Percentiles rank a stretch among this genome's conserved stretches.
Evolutionary conservation across 140 eudicot genomes (phyloP).

Genomic region (Erigeron philadelphicus): DNA sequence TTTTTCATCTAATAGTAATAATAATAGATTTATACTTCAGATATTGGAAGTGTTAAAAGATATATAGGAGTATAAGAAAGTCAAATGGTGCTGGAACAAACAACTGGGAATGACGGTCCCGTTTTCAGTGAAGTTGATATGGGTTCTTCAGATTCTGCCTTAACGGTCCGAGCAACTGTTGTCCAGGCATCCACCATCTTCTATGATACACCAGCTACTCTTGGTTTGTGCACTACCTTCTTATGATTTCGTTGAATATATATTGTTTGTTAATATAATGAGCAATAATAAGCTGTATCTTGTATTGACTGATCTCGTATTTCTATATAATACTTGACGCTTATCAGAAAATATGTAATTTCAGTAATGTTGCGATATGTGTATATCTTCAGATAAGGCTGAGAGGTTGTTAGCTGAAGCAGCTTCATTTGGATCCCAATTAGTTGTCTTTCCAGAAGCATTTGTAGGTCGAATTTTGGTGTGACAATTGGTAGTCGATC

Average conservation of each 20-base stretch:
- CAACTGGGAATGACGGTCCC: constrained; percentile 37
- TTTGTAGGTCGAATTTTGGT: constrained; percentile 81
- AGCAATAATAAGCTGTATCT: neutral
- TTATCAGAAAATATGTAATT: neutral
- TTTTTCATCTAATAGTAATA: neutral
- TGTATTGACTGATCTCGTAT: neutral
- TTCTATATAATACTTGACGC: too few species aligned
- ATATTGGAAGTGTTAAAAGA: neutral
- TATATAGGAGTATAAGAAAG: constrained; percentile 8
- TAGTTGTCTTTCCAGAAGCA: constrained; percentile 98
- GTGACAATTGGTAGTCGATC: constrained; percentile 76
- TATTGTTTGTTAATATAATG: neutral
- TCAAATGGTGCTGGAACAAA: constrained; percentile 54
- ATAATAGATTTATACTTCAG: too few species aligned
- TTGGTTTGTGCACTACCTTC: constrained; percentile 42
- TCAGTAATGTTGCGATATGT: neutral
- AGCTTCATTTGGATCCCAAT: constrained; percentile 77
- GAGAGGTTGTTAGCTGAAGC: constrained; percentile 94
- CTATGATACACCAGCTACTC: constrained; percentile 95
- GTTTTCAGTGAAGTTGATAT: constrained; percentile 72
- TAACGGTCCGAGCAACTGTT: constrained; percentile 84
- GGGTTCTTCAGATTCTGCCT: constrained; percentile 58
- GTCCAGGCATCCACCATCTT: constrained; percentile 92
- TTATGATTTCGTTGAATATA: neutral
- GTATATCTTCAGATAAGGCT: constrained; percentile 64